phyloP scores from a whole-genome alignment of 495 filamentous ascomycete genomes.

The Schizothecium vesticola region DNA sequence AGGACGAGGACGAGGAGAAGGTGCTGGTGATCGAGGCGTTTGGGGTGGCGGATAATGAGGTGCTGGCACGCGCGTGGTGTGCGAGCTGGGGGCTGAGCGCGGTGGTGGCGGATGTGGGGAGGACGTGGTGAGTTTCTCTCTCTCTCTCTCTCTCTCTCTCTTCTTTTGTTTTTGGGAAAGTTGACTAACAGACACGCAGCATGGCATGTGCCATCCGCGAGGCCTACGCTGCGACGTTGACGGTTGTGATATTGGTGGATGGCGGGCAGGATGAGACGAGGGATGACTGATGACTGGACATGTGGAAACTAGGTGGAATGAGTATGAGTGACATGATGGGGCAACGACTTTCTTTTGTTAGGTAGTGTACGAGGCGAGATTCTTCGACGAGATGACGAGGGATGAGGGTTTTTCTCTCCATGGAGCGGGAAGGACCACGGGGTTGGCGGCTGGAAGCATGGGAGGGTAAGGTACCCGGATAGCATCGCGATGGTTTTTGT shows the following conservation, averaged over 20 bases:
- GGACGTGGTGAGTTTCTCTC: conserved; percentile 54
- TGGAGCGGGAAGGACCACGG: neutral
- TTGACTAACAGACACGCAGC: conserved; percentile 27
- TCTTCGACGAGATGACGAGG: neutral
- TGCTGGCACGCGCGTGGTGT: conserved; percentile 68
- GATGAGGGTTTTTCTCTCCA: neutral
- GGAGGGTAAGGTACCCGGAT: neutral
- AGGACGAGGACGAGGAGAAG: conserved; percentile 43
- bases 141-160: neutral
- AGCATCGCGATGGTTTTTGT: neutral
- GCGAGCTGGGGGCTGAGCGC: conserved; percentile 63
- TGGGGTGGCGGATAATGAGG: conserved; percentile 65
- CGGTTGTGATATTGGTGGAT: conserved; percentile 60
- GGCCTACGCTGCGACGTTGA: conserved; percentile 64
- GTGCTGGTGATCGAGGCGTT: conserved; percentile 67
- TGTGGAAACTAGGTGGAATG: neutral
- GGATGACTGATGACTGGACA: conserved; percentile 21
- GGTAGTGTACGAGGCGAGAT: neutral
- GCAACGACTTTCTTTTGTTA: neutral
- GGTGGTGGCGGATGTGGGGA: conserved; percentile 57
- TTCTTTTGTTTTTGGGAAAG: neutral
- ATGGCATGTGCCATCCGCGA: conserved; percentile 66
- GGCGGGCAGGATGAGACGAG: conserved; percentile 20
- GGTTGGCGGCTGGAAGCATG: neutral
- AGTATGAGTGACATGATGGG: neutral